Base-by-base conservation (phyloP, 176 grass and related monocot species). In the Oropetium thomaeum region DNA sequence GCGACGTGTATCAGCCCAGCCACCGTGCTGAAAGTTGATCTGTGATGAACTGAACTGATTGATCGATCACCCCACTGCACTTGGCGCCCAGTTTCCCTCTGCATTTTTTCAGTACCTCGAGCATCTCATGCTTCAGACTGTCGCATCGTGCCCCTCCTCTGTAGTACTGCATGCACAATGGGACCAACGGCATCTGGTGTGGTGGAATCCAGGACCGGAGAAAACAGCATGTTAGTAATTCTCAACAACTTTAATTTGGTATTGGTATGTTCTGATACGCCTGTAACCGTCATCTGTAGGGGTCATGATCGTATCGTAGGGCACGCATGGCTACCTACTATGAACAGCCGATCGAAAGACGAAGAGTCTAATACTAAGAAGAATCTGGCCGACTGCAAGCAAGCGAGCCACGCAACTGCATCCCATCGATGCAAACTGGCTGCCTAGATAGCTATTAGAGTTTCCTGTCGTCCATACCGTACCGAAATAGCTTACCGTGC, bases 371-470 rank as follows among this genome's bases (percentile, higher is more conserved):
- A 34, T 14, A 23, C 60, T 13, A 20, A 34, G 14, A 23, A 37
- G 34, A 32, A 78, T 57, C 62, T 42, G 79, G 2, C 22, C 25
- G 32, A 11, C 9, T 22, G 60, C 74, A 38, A 77, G 60, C 74
- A 38, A 77, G 41, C 7, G 58, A 22, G 52, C 19, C 16, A 55
- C 44, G 79, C 25, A 72, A 13, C 57, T 67, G 23, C 23, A 57
- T 27, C 39, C 53, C 15, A 29, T 20, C 45, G 17, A n/a, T n/a
- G n/a, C n/a, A n/a, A 49, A 49, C 15, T 17, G 10, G 62, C 58
- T 35, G 43, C 43, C 58, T 5, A 23, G n/a, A n/a, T n/a, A n/a
- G n/a, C n/a, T n/a, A n/a, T 4, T 29, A 37, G 16, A 2, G 67
- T 35, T 35, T 27, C 58, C 37, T 47, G 40, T 35, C 22, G 47